These are phyloP conservation scores for Linum lewisii DNA, from an alignment of 345 rosid genomes.

Conservation along the genomic window DNA sequence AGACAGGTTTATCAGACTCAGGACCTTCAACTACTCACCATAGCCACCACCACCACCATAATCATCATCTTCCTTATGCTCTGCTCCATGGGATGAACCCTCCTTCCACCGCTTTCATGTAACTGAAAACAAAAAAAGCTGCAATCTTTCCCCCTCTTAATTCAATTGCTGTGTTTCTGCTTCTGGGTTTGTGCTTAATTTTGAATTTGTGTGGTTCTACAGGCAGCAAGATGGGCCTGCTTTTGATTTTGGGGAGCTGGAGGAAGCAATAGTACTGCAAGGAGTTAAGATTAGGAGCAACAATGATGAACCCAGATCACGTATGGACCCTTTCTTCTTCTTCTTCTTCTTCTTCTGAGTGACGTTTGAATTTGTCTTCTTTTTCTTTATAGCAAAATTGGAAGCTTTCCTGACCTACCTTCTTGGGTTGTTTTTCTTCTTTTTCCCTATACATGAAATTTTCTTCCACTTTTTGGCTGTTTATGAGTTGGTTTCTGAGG, in stretches of 20 bases:
- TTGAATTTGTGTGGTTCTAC: conserved; percentile 10
- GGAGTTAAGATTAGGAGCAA: conserved; percentile 68
- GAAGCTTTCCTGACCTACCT: conserved; percentile 34
- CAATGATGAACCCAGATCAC: conserved; percentile 73
- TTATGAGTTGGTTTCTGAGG: background rate
- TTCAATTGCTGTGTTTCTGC: background rate
- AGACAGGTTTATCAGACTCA: conserved; percentile 53
- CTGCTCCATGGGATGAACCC: conserved; percentile 57
- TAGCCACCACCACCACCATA: background rate
- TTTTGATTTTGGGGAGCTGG: conserved; percentile 95
- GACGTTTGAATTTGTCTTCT: conserved; percentile 34
- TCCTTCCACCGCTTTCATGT: conserved; percentile 65
- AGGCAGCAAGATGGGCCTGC: conserved; percentile 76
- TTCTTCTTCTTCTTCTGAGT: conserved; percentile 19
- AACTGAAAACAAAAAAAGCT: conserved; percentile 1
- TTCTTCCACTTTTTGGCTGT: background rate
- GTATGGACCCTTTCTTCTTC: conserved; percentile 33
- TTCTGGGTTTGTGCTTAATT: conserved; percentile 1
- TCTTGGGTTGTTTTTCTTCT: conserved; percentile 25
- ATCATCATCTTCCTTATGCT: conserved; percentile 60
- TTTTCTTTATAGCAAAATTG: conserved; percentile 9
- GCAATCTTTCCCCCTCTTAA: background rate
- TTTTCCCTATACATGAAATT: conserved; percentile 10
- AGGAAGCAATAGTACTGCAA: conserved; percentile 91
- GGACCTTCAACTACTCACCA: conserved; percentile 38